Conservation (phyloP, 2,329 filamentous ascomycete species). For the Rhytidhysteron rufulum region DNA sequence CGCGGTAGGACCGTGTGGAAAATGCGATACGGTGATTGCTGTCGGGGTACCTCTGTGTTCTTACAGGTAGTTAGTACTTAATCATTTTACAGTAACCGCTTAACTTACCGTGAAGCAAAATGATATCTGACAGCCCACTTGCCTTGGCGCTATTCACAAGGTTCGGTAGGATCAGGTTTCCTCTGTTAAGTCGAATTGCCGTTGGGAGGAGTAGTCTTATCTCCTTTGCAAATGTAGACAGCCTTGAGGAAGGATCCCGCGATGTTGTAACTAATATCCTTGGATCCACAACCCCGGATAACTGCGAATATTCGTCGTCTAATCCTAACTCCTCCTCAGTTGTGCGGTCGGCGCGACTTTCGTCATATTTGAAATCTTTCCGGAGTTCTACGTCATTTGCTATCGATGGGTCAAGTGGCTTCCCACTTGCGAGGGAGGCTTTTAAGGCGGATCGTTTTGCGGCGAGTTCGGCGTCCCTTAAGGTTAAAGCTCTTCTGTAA, state of each 20-base stretch:
- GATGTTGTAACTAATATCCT: conserved; percentile 88
- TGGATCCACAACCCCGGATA: conserved; percentile 89
- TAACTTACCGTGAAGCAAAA: conserved; percentile 78
- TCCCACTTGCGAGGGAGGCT: conserved; percentile 82
- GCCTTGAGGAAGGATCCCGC: conserved; percentile 76
- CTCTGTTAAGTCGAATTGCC: conserved; percentile 82
- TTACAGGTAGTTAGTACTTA: conserved; percentile 45
- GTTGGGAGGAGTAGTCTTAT: conserved; percentile 80
- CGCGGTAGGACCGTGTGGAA: conserved; percentile 82
- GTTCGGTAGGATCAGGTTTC: conserved; percentile 82
- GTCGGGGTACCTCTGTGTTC: conserved; percentile 92
- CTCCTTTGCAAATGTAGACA: conserved; percentile 91
- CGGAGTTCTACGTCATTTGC: conserved; percentile 82
- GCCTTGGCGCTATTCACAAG: conserved; percentile 77
- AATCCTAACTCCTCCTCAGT: conserved; percentile 68
- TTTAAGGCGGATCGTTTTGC: conserved; percentile 87
- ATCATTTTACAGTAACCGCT: conserved; percentile 66
- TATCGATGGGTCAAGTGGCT: conserved; percentile 74
- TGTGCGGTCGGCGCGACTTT: conserved; percentile 67
- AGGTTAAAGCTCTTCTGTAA: conserved; percentile 80
- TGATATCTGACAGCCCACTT: conserved; percentile 76
- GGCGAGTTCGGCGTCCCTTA: conserved; percentile 87
- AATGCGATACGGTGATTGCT: conserved; percentile 79
- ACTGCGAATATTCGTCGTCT: conserved; percentile 85
- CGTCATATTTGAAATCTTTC: conserved; percentile 91